phyloP scores from a whole-genome alignment of 2,329 filamentous ascomycete species.

The Aspergillus uvarum region DNA sequence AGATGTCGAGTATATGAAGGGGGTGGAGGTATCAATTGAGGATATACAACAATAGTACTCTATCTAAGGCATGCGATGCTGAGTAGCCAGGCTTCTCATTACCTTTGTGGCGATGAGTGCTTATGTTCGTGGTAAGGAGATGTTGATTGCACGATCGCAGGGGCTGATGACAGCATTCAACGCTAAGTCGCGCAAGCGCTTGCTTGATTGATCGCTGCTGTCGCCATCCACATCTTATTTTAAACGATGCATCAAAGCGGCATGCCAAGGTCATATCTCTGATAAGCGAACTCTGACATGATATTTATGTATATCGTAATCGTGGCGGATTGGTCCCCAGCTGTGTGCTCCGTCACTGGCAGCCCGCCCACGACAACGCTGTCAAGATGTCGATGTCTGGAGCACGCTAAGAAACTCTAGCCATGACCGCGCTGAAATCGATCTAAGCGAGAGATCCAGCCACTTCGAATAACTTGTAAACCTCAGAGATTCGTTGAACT shows the following conservation, averaged over 20 bases:
- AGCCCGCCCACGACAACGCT: background rate
- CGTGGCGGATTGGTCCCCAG: background rate
- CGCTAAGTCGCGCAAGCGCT: background rate
- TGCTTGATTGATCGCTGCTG: background rate
- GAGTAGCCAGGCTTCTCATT: background rate
- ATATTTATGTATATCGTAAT: background rate
- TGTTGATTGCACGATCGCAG: slow-evolving; percentile 8
- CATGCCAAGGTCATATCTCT: background rate
- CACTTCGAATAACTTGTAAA: background rate
- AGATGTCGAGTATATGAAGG: background rate
- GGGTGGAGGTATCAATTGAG: background rate
- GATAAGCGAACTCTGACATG: background rate
- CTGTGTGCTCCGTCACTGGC: background rate
- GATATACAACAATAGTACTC: background rate
- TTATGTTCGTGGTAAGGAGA: background rate
- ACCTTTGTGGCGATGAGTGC: background rate
- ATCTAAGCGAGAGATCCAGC: too few species aligned
- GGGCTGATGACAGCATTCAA: slow-evolving; percentile 8
- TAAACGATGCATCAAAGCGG: background rate
- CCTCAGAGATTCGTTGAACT: background rate
- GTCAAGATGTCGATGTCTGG: background rate
- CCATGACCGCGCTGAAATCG: background rate
- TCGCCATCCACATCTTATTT: background rate
- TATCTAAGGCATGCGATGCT: background rate
- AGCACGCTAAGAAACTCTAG: background rate